Percentiles rank a stretch among this genome's conserved stretches.
These are phyloP conservation scores for Ophiorrhiza pumila DNA, from an alignment of 257 asterid species.

Conservation along the genomic window DNA sequence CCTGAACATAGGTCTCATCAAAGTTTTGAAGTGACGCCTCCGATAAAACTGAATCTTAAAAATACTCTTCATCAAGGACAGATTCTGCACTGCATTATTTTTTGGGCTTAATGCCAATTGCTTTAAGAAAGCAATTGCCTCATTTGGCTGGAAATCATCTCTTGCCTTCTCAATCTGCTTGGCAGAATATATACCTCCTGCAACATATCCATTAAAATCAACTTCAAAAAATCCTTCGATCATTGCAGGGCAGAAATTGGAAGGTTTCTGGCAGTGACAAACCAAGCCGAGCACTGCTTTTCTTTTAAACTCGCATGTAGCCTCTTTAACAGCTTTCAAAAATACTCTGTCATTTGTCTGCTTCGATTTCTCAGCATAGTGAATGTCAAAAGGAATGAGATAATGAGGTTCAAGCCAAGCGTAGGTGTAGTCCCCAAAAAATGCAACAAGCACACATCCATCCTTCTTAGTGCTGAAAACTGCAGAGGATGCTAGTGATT, in stretches of 20 bases:
- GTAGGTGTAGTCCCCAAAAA: slow-evolving; percentile 26
- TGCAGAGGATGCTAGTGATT: slow-evolving; percentile 14
- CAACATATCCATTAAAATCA: slow-evolving; percentile 7
- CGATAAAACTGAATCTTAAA: slow-evolving; percentile 11
- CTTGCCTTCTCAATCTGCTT: slow-evolving; percentile 20
- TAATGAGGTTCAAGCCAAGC: slow-evolving; percentile 20
- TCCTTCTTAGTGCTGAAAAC: slow-evolving; percentile 11
- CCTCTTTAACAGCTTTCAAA: slow-evolving; percentile 18
- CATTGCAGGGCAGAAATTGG: slow-evolving; percentile 9
- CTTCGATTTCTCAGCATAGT: slow-evolving; percentile 17
- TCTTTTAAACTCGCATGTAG: slow-evolving; percentile 15
- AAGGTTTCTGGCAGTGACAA: slow-evolving; percentile 21
- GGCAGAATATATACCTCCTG: slow-evolving; percentile 17
- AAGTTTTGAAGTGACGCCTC: slow-evolving; percentile 10
- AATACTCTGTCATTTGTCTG: background rate
- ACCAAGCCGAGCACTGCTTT: slow-evolving; percentile 24
- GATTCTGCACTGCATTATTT: background rate
- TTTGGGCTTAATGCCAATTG: slow-evolving; percentile 19
- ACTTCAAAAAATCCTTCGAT: slow-evolving; percentile 14
- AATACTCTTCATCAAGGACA: slow-evolving; percentile 5
- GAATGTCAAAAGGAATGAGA: slow-evolving; percentile 19
- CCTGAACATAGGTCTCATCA: slow-evolving; percentile 4
- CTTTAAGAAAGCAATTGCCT: slow-evolving; percentile 14
- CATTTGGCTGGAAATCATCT: slow-evolving; percentile 21
- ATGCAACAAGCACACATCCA: slow-evolving; percentile 22